phyloP scores from a whole-genome alignment of 148 eudicot genomes.

The Tetragonia tetragonoides region DNA sequence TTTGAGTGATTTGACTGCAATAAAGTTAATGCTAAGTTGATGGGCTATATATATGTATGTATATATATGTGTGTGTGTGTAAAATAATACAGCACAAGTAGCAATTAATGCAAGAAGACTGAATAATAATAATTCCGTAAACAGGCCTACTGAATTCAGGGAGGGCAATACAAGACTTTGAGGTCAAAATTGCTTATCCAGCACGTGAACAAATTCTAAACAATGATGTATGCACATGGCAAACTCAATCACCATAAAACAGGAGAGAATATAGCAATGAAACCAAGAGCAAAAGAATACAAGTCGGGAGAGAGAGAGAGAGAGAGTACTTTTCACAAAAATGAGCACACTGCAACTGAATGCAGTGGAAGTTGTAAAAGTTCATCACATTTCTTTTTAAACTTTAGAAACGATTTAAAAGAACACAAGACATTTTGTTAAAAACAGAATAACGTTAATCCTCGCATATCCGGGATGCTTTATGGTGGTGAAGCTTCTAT shows the following conservation, averaged over 20 bases:
- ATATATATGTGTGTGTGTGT: no score
- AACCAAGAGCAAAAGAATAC: background rate
- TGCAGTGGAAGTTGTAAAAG: no score
- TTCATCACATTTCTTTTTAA: background rate
- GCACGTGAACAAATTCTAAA: background rate
- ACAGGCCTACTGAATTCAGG: background rate
- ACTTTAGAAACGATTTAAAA: background rate
- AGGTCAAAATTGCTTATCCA: background rate
- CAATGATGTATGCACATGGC: background rate
- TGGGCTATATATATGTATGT: no score
- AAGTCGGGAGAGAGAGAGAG: background rate
- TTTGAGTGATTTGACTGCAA: constrained; percentile 22
- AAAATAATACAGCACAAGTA: background rate
- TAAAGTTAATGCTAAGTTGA: background rate
- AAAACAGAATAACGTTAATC: background rate
- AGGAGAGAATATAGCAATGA: background rate
- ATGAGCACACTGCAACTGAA: no score
- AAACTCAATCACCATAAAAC: background rate
- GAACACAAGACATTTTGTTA: background rate
- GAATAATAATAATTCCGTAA: background rate
- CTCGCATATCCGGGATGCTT: background rate
- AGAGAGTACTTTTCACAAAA: no score
- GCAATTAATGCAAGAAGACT: constrained; percentile 5
- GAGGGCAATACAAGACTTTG: background rate
- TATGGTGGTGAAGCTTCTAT: background rate